Evolutionary conservation across 192 early-diverging fungal species (phyloP).

Genomic region (Gonapodya sp.): DNA sequence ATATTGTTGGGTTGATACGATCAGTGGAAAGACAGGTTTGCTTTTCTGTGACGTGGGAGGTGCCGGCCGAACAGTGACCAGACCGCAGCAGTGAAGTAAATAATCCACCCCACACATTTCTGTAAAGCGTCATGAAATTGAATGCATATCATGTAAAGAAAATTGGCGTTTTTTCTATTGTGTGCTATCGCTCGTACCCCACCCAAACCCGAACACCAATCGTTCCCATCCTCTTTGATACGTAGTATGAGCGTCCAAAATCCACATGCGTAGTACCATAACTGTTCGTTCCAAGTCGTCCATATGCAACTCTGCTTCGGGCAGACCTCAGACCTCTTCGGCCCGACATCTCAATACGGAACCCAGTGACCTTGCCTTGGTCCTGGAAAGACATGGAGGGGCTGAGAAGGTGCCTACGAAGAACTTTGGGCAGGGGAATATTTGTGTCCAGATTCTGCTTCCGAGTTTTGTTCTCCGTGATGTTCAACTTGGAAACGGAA

Average conservation of each 20-base stretch:
- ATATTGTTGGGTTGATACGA: too few relatives aligned
- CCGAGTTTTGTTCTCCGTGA: not conserved
- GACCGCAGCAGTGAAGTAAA: too few relatives aligned
- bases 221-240: not conserved
- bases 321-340: not conserved
- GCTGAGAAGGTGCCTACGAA: not conserved
- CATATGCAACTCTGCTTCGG: not conserved
- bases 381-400: not conserved
- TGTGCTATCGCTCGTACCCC: constrained; percentile 8
- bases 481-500: not conserved
- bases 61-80: too few relatives aligned
- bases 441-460: not conserved
- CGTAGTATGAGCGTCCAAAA: not conserved
- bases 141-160: too few relatives aligned
- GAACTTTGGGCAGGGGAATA: not conserved
- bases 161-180: too few relatives aligned
- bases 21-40: too few relatives aligned
- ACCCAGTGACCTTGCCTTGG: not conserved
- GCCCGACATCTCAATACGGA: not conserved
- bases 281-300: constrained; percentile 4
- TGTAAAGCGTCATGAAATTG: too few relatives aligned
- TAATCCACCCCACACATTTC: too few relatives aligned
- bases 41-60: too few relatives aligned
- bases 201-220: constrained; percentile 7
- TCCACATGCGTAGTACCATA: constrained; percentile 2